Conservation (phyloP, 345 rosid genomes). For the Camelina neglecta region DNA sequence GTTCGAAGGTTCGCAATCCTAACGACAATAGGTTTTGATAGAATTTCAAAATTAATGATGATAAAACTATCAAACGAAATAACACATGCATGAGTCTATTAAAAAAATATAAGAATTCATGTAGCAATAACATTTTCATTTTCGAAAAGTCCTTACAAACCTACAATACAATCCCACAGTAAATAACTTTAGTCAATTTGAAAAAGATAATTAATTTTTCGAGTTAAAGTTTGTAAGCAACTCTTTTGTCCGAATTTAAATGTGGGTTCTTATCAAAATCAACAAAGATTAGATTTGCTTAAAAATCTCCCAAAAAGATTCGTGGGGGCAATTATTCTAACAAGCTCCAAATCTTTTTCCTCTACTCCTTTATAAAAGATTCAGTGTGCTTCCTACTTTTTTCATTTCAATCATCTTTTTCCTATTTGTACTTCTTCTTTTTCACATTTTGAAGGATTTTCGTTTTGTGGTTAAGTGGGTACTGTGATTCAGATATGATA, state of each 20-base stretch:
- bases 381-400: conserved; percentile 41
- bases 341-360: conserved; percentile 24
- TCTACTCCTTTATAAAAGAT: conserved; percentile 36
- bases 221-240: conserved; percentile 31
- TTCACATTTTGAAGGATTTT: conserved; percentile 28
- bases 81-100: neutral
- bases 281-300: conserved; percentile 26
- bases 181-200: neutral
- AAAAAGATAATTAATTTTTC: neutral
- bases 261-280: conserved; percentile 23
- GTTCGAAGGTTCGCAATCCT: neutral
- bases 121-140: too few species aligned
- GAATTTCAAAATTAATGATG: too few species aligned
- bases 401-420: conserved; percentile 32
- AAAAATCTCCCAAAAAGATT: conserved; percentile 30
- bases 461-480: conserved; percentile 1
- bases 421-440: conserved; percentile 34
- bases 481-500: neutral
- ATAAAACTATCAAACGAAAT: too few species aligned
- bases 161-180: neutral
- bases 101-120: neutral
- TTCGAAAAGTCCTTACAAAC: neutral
- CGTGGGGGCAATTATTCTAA: conserved; percentile 31
- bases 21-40: neutral
- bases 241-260: conserved; percentile 25